Percentiles rank a stretch among this genome's conserved stretches.
Evolutionary conservation across 2,329 filamentous ascomycete genomes (phyloP).

Genomic region (Sporothrix phasma): DNA sequence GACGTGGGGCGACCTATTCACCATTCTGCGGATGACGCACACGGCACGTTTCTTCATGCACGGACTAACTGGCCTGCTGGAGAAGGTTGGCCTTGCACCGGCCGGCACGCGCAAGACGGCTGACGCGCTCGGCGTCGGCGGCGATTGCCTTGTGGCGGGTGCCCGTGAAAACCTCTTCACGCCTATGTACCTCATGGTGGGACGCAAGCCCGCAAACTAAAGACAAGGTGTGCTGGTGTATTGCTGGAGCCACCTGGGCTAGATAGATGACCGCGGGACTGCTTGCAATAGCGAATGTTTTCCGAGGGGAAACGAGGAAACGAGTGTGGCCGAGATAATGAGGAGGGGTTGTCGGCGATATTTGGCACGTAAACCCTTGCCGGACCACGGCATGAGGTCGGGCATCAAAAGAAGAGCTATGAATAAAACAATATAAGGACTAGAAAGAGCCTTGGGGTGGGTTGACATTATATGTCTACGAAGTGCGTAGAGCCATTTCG

Average conservation of each 20-base stretch:
- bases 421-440: neutral
- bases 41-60: slow-evolving; percentile 67
- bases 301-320: neutral
- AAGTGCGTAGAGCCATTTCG: too few relatives aligned
- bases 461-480: neutral
- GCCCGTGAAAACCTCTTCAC: slow-evolving; percentile 89
- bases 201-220: slow-evolving; percentile 60
- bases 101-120: slow-evolving; percentile 89
- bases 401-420: slow-evolving; percentile 1
- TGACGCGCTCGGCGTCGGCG: slow-evolving; percentile 72
- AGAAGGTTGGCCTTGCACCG: slow-evolving; percentile 66
- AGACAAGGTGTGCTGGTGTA: neutral
- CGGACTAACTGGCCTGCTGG: slow-evolving; percentile 64
- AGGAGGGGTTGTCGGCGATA: slow-evolving; percentile 7
- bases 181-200: slow-evolving; percentile 96
- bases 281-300: neutral
- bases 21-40: slow-evolving; percentile 81
- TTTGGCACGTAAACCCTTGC: neutral
- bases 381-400: neutral
- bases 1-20: slow-evolving; percentile 68
- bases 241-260: neutral
- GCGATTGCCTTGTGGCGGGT: slow-evolving; percentile 78
- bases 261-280: neutral
- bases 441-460: neutral
- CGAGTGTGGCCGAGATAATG: slow-evolving; percentile 10